Evolutionary conservation across 2,329 filamentous ascomycete species (phyloP), one percentile per base, ranked within the genome.

Genomic region (Exophiala mesophila): DNA sequence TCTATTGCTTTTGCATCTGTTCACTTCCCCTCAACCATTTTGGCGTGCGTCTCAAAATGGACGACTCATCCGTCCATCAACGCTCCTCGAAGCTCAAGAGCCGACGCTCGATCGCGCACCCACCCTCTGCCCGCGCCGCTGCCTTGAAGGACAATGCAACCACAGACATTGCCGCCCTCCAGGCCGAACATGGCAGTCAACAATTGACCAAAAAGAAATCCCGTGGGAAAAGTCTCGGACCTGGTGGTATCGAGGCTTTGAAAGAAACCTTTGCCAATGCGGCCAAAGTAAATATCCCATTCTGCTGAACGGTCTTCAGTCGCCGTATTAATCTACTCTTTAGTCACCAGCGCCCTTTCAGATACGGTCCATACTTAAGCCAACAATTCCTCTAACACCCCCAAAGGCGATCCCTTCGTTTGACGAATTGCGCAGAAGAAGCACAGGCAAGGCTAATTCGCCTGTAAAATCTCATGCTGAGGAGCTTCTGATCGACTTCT

Each of bases 171-270:
- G 74, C 72, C 47, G 73, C 75, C 52, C 49, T 61, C 3, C 60
- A 58, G 15, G 47, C 49, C 8, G 45, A 49, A 29, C 49, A 47
- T 21, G 54, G 55, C 9, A 55, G 49, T 16, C 57, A 49, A 15
- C 18, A 50, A 76, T 75, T 56, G 7, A 60, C 54, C 21, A 65
- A 67, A 28, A 74, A 73, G 68, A 90, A 88, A 67, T 85, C 83
- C 45, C 82, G 92, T 53, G 96, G 90, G 67, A 97, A 96, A 72
- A 97, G 90, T 67, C 82, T 98, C 55, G 92, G 92, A 2, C 90
- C 92, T 12, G 92, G 90, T 37, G 88, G 89, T 18, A 67, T 95
- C 33, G 88, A 94, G 70, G 82, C 83, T 44, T 73, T 94, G 41
- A 88, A 84, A 63, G 76, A 83, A 58, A 77, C 76, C 32, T 78